Percentiles rank a stretch among this genome's conserved stretches.
Conservation (phyloP, 768 basidiomycete genomes). For the Auriscalpium microsporum region DNA sequence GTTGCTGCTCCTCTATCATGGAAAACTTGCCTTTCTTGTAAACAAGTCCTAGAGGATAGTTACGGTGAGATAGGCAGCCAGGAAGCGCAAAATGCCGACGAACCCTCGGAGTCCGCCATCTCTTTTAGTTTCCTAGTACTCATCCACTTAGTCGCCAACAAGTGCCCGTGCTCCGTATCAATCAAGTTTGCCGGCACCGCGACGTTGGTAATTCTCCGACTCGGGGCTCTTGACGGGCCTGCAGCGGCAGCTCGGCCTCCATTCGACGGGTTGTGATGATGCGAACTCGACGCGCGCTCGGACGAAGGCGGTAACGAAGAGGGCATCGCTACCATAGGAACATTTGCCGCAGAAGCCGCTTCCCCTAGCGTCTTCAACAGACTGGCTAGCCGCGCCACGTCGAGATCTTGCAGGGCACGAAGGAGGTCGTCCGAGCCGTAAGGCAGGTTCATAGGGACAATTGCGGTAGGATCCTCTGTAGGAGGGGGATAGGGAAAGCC, state of each 20-base stretch:
- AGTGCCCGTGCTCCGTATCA: constrained; percentile 50
- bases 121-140: constrained; percentile 59
- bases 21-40: constrained; percentile 89
- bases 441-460: constrained; percentile 27
- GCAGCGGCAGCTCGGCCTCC: neutral
- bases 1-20: constrained; percentile 61
- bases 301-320: neutral
- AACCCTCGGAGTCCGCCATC: constrained; percentile 62
- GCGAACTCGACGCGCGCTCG: neutral
- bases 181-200: constrained; percentile 27
- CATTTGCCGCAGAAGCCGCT: constrained; percentile 37
- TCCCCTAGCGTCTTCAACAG: constrained; percentile 61
- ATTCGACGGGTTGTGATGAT: neutral
- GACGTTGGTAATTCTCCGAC: neutral
- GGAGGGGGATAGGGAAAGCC: constrained; percentile 28
- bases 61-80: neutral
- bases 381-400: constrained; percentile 60
- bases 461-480: constrained; percentile 8
- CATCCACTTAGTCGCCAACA: constrained; percentile 77
- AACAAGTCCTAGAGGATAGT: constrained; percentile 48
- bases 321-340: constrained; percentile 17
- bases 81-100: neutral
- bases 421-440: constrained; percentile 62
- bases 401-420: constrained; percentile 64
- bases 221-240: constrained; percentile 1